Evolutionary conservation across 306 rosid species (phyloP), one percentile per base, ranked within the genome.

Genomic region (Lathyrus oleraceus): DNA sequence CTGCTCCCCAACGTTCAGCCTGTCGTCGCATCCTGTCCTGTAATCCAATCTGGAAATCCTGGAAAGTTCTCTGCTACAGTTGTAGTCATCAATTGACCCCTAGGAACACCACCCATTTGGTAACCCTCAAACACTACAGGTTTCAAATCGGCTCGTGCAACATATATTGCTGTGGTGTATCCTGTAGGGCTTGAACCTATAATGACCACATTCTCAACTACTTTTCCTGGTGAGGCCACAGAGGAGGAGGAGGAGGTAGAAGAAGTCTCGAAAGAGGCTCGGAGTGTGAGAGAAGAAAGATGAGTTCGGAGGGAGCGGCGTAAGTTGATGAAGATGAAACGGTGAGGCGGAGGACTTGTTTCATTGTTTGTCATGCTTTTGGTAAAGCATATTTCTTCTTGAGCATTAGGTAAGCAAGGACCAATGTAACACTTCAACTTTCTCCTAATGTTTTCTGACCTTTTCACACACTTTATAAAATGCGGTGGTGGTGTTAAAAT

Each of bases 1-100:
- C 96, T 17, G 98, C 98, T 40, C 98, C 98, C 98, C 98, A 93
- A 4, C 96, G 91, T 67, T 90, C 98, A 27, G 96, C 98, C 47
- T 81, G 85, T 52, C 70, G 65, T 8, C 85, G 79, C 79, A 81
- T 81, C 74, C 85, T 81, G 98, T 84, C 98, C 98, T 40, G 79
- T 90, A 61, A 92, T 85, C 52, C 98, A 96, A 28, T 92, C 98
- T 0, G 98, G 96, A 77, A 92, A 92, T 40, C 98, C 98, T 9
- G 98, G 98, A 71, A 90, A 92, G 63, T 92, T 92, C 83, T 92
- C 98, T 36, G 90, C 96, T 80, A 90, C 98, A 52, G 93, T 92
- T 23, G 98, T 90, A 62, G 98, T 92, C 98, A 92, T 92, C 78
- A 92, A 82, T 78, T 92, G 98, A 17, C 96, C 98, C 75, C 98